A percentile compares a stretch with the other conserved stretches of the same genome.
These are phyloP conservation scores for Hymenoscyphus fraxineus DNA, from an alignment of 2,329 filamentous ascomycete species.

Conservation along the genomic window DNA sequence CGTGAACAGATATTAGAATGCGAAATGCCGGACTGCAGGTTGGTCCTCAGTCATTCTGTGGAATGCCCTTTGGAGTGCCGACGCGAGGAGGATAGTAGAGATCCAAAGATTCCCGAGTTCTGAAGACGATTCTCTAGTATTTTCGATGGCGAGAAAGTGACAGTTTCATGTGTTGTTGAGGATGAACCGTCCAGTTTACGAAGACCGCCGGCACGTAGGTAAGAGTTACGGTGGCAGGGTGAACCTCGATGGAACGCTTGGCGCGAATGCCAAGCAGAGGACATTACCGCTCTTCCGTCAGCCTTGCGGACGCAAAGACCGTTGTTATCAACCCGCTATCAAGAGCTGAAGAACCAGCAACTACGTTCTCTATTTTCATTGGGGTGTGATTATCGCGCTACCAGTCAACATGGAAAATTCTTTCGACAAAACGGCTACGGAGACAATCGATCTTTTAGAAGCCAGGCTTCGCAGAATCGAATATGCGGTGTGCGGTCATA, in stretches of 20 bases:
- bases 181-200: not conserved
- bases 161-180: not conserved
- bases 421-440: constrained; percentile 32
- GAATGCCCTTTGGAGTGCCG: not conserved
- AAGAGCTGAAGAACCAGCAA: not conserved
- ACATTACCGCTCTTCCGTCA: not conserved
- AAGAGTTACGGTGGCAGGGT: not conserved
- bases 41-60: constrained; percentile 6
- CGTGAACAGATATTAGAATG: constrained; percentile 4
- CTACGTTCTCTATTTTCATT: not conserved
- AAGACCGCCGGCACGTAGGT: not conserved
- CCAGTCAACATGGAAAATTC: constrained; percentile 27
- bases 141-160: not conserved
- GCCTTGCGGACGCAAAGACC: not conserved
- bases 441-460: constrained; percentile 35
- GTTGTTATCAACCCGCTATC: not conserved
- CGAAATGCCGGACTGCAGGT: not conserved
- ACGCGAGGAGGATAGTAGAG: not conserved
- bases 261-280: not conserved
- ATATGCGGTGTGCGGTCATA: constrained; percentile 28
- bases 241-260: not conserved
- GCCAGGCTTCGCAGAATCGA: constrained; percentile 32
- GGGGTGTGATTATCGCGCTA: not conserved
- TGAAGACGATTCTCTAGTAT: not conserved
- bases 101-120: not conserved